These are phyloP conservation scores for Backusella westeae DNA, from an alignment of 192 early-diverging fungal species.

Conservation along the genomic window DNA sequence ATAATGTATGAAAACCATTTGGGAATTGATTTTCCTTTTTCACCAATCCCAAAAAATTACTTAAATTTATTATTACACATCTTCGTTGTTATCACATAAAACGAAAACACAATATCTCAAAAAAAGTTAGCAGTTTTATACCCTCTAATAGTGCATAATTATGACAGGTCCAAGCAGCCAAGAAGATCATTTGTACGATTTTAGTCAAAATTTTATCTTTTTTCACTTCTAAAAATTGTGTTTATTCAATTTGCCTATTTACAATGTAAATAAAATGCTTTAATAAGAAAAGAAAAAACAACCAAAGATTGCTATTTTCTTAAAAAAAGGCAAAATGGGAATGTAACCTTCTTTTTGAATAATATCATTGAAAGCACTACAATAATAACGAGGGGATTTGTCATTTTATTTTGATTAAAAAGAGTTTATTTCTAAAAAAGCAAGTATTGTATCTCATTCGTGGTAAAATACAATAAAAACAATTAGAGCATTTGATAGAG, in stretches of 20 bases:
- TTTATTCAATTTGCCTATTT: background rate
- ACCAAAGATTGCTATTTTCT: too few relatives aligned
- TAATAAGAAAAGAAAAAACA: too few relatives aligned
- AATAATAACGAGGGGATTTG: background rate
- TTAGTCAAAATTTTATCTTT: too few relatives aligned
- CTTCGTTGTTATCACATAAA: background rate
- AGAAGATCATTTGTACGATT: background rate
- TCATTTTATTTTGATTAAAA: background rate
- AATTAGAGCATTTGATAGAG: background rate
- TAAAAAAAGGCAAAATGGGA: too few relatives aligned
- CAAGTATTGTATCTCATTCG: background rate
- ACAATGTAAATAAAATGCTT: background rate
- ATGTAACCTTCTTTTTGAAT: background rate
- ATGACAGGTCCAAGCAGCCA: background rate
- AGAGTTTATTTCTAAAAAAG: background rate
- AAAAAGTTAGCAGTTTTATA: background rate
- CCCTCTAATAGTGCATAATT: background rate
- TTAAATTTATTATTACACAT: background rate
- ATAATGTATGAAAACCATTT: too few relatives aligned
- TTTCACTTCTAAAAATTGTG: background rate
- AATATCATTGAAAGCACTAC: background rate
- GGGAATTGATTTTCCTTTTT: too few relatives aligned
- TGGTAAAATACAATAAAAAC: background rate
- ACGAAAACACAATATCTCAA: background rate
- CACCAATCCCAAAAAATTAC: too few relatives aligned